Percentiles rank a stretch among this genome's conserved stretches.
Conservation (phyloP, 2,329 filamentous ascomycete species). For the Fusarium devonianum region DNA sequence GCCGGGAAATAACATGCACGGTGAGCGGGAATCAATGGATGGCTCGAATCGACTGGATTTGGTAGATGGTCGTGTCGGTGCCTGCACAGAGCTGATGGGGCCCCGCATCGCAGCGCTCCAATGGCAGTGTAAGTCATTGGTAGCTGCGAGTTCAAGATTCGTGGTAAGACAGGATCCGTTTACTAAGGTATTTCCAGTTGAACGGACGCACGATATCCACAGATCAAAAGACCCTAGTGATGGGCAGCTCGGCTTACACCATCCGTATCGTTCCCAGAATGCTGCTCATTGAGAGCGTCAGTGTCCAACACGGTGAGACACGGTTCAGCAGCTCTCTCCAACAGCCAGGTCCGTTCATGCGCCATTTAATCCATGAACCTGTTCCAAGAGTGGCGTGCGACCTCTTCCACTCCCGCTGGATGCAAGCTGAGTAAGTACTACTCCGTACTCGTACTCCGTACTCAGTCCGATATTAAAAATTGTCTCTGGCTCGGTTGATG, state of each 20-base stretch:
- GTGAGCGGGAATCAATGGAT: conserved; percentile 15
- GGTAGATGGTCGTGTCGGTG: not conserved
- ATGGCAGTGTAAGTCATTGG: not conserved
- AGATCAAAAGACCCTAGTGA: too few relatives aligned
- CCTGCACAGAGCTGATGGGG: conserved; percentile 3
- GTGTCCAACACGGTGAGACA: conserved; percentile 4
- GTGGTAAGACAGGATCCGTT: too few relatives aligned
- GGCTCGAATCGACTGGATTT: conserved; percentile 18
- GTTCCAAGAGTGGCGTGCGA: conserved; percentile 30
- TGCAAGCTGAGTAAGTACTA: conserved; percentile 1
- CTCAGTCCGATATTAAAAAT: too few relatives aligned
- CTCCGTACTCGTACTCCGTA: not conserved
- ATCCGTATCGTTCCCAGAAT: not conserved
- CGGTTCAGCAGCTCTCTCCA: conserved; percentile 1
- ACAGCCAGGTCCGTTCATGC: conserved; percentile 28
- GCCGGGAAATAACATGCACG: too few relatives aligned
- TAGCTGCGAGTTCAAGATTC: too few relatives aligned
- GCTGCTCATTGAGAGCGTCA: too few relatives aligned
- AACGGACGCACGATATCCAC: too few relatives aligned
- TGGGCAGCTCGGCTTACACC: too few relatives aligned
- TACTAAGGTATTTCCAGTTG: too few relatives aligned
- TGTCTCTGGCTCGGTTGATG: conserved; percentile 11
- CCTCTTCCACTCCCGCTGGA: conserved; percentile 17
- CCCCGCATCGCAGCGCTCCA: not conserved
- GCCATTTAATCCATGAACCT: conserved; percentile 28